Evolutionary conservation across 2,329 filamentous ascomycete genomes (phyloP), one percentile per base, ranked within the genome.

Genomic region (Penicillium sp.): DNA sequence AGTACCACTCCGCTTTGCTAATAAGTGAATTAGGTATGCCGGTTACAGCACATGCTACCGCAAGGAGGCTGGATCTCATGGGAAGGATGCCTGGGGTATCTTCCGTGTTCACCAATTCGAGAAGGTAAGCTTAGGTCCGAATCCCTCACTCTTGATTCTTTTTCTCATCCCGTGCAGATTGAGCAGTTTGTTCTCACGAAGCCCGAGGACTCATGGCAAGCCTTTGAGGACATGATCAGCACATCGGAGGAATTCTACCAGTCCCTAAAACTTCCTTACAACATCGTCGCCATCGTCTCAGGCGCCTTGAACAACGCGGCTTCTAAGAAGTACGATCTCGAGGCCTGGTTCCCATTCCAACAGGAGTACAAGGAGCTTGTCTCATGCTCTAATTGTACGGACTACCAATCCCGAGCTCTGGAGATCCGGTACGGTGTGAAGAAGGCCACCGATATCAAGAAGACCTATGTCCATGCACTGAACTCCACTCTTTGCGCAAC

Each of bases 51-150:
- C 93, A 29, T 97, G 92, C 75, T 99, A 96, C 80, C 84, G 94
- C 64, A 92, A 95, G 76, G 94, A 99, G 74, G 94, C 94, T 38
- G 94, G 94, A 50, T 87, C 90, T 18, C 93, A 94, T 70, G 88
- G 91, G 29, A 89, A 91, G 71, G 91, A 99, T 72, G 93, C 93
- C 1, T 99, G 94, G 94, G 94, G 94, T 53, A 91, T 97, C 58
- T 99, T 97, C 83, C 88, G 94, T 61, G 92, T 97, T 27, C 94
- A 99, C 74, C 93, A 99, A 74, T 99, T 97, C 68, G 93, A 97
- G 74, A 97, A 95, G 83, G 87, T 85, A 60, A 60, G 67, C 18
- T 36, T 47, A 47, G 10, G 47, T 11, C 23, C 11, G 9, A 30
- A n/a, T 35, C 8, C 13, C 14, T n/a, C 13, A 7, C 18, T 7